Conservation (phyloP, 2,329 filamentous ascomycete species). For the Didymella segeticola region DNA sequence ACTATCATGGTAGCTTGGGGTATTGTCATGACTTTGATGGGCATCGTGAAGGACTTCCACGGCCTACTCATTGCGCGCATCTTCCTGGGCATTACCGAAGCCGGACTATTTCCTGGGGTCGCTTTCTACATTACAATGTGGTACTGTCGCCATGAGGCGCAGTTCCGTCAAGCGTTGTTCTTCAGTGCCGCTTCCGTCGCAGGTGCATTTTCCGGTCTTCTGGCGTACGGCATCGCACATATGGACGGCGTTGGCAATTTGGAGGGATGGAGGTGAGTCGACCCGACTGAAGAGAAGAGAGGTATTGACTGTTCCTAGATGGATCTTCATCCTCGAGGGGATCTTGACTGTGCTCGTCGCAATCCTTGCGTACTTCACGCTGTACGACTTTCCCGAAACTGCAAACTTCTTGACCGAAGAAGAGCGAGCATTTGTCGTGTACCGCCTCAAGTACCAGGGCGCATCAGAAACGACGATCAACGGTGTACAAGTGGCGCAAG, state of each 20-base stretch:
- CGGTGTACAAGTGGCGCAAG: slow-evolving; percentile 71
- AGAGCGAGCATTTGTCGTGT: slow-evolving; percentile 64
- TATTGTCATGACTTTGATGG: slow-evolving; percentile 58
- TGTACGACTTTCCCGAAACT: slow-evolving; percentile 69
- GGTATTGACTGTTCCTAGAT: slow-evolving; percentile 13
- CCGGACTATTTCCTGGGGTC: slow-evolving; percentile 40
- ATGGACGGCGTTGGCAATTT: slow-evolving; percentile 43
- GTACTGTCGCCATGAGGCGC: slow-evolving; percentile 67
- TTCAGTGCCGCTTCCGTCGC: slow-evolving; percentile 65
- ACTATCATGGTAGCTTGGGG: slow-evolving; percentile 61
- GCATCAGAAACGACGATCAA: slow-evolving; percentile 57
- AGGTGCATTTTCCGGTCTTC: slow-evolving; percentile 65
- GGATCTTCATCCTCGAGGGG: slow-evolving; percentile 48
- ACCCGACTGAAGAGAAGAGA: no score
- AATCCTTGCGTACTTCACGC: slow-evolving; percentile 56
- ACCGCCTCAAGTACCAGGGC: slow-evolving; percentile 61
- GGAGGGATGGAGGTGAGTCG: slow-evolving; percentile 15
- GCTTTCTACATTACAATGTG: slow-evolving; percentile 62
- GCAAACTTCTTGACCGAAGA: slow-evolving; percentile 63
- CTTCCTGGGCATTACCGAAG: slow-evolving; percentile 52
- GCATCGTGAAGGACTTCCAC: slow-evolving; percentile 54
- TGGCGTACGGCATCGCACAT: slow-evolving; percentile 66
- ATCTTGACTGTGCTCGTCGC: slow-evolving; percentile 47
- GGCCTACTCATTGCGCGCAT: slow-evolving; percentile 55
- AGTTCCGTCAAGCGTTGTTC: slow-evolving; percentile 65